Evolutionary conservation across 805 yeast species (phyloP).

Genomic region (Peterozyma toletana): DNA sequence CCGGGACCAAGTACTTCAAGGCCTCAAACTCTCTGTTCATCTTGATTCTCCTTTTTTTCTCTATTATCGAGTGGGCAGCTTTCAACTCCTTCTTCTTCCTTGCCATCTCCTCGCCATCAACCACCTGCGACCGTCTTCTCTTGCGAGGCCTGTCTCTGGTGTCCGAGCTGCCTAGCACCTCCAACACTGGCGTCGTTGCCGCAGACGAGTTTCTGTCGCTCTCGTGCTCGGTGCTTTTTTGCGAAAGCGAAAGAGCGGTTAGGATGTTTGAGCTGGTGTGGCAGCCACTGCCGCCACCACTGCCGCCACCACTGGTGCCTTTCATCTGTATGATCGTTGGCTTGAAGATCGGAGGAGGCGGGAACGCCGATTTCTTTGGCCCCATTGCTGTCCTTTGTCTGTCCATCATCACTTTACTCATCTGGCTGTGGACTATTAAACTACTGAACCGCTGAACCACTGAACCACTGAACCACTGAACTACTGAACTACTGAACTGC

Average conservation of each 20-base stretch:
- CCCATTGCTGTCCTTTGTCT: too few species aligned
- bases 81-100: conserved; percentile 40
- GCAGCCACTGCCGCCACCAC: conserved; percentile 3
- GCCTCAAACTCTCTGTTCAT: conserved; percentile 83
- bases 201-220: conserved; percentile 9
- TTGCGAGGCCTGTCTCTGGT: conserved; percentile 12
- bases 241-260: conserved; percentile 10
- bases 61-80: conserved; percentile 69
- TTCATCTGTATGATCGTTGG: conserved; percentile 39
- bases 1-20: conserved; percentile 68
- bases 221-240: conserved; percentile 9
- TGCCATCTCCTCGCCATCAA: conserved; percentile 25
- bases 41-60: conserved; percentile 68
- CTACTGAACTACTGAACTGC: too few species aligned
- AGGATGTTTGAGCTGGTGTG: conserved; percentile 6
- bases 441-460: too few species aligned
- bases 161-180: conserved; percentile 3
- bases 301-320: conserved; percentile 6
- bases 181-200: not conserved
- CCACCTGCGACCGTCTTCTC: conserved; percentile 18
- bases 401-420: too few species aligned
- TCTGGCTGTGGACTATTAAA: too few species aligned
- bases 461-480: too few species aligned
- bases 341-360: conserved; percentile 40
- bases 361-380: conserved; percentile 15